These are phyloP conservation scores for Halophytophthora batemanensis DNA, from an alignment of 352 stramenopile species.

Conservation along the genomic window DNA sequence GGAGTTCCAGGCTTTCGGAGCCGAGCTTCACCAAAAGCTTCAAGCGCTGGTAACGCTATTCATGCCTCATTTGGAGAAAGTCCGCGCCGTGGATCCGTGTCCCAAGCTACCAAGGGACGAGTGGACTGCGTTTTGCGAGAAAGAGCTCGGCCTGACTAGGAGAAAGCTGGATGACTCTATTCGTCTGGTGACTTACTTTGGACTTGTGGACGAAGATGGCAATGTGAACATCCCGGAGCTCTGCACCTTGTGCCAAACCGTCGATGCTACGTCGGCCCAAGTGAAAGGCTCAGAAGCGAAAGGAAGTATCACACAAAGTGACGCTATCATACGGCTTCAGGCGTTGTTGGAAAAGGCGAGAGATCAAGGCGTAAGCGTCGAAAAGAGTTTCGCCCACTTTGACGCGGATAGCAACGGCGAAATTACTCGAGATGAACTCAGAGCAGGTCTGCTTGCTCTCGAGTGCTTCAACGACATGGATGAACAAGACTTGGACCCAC, in stretches of 20 bases:
- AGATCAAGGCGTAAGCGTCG: constrained; percentile 40
- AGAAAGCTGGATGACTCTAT: constrained; percentile 17
- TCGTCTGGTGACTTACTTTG: constrained; percentile 27
- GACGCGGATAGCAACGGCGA: constrained; percentile 57
- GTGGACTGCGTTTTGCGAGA: constrained; percentile 34
- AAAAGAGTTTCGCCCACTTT: constrained; percentile 63
- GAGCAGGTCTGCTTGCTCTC: constrained; percentile 40
- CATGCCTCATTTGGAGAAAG: constrained; percentile 18
- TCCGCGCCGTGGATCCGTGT: constrained; percentile 6
- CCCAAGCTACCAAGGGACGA: constrained; percentile 15
- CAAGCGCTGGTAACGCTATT: constrained; percentile 23
- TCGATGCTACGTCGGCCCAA: constrained; percentile 1
- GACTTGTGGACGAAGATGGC: constrained; percentile 20
- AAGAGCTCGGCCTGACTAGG: constrained; percentile 26
- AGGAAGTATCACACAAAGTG: neutral
- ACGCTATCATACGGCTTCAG: constrained; percentile 12
- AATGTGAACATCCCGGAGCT: constrained; percentile 30
- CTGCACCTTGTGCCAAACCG: constrained; percentile 16
- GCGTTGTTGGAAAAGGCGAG: constrained; percentile 32
- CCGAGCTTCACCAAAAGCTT: constrained; percentile 38
- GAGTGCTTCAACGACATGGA: constrained; percentile 43
- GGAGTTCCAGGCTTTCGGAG: constrained; percentile 61
- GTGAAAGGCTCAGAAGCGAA: constrained; percentile 1
- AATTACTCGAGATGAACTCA: constrained; percentile 57
- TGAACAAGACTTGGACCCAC: constrained; percentile 33